phyloP scores from a whole-genome alignment of 2,329 filamentous ascomycete genomes.

The Aspergillus hiratsukae region DNA sequence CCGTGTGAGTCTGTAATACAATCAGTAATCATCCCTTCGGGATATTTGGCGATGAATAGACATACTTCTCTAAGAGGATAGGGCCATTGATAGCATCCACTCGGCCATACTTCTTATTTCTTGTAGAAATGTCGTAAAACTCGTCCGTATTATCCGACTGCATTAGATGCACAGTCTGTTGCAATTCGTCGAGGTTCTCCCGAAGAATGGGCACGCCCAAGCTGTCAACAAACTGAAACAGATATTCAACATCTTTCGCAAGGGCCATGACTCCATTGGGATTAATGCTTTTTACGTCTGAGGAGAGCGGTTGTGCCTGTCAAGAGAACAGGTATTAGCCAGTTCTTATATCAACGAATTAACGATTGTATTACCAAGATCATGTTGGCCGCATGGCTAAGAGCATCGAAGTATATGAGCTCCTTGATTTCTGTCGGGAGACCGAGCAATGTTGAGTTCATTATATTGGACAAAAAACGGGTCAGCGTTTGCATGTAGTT shows the following conservation, averaged over 20 bases:
- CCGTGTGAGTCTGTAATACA: slow-evolving; percentile 55
- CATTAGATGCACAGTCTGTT: slow-evolving; percentile 88
- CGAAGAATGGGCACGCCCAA: slow-evolving; percentile 84
- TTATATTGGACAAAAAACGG: slow-evolving; percentile 88
- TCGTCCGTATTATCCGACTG: slow-evolving; percentile 86
- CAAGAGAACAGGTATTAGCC: slow-evolving; percentile 9
- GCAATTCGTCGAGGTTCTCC: slow-evolving; percentile 85
- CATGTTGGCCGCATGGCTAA: slow-evolving; percentile 82
- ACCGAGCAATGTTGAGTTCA: slow-evolving; percentile 88
- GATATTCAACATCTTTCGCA: slow-evolving; percentile 75
- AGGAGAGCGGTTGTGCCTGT: slow-evolving; percentile 69
- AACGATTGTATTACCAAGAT: slow-evolving; percentile 57
- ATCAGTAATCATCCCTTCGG: slow-evolving; percentile 12
- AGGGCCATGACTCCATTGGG: slow-evolving; percentile 77
- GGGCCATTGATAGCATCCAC: slow-evolving; percentile 91
- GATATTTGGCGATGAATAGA: neutral
- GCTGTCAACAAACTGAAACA: slow-evolving; percentile 79
- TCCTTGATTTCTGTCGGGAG: slow-evolving; percentile 96
- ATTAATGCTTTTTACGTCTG: slow-evolving; percentile 79
- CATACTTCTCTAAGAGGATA: slow-evolving; percentile 83
- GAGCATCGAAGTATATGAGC: slow-evolving; percentile 93
- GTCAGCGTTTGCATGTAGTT: slow-evolving; percentile 96
- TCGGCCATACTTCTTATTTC: slow-evolving; percentile 89
- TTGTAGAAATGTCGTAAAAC: slow-evolving; percentile 85
- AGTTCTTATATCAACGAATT: neutral